These are phyloP conservation scores for Amanita rubescens DNA, from an alignment of 768 basidiomycete species.

Conservation along the genomic window DNA sequence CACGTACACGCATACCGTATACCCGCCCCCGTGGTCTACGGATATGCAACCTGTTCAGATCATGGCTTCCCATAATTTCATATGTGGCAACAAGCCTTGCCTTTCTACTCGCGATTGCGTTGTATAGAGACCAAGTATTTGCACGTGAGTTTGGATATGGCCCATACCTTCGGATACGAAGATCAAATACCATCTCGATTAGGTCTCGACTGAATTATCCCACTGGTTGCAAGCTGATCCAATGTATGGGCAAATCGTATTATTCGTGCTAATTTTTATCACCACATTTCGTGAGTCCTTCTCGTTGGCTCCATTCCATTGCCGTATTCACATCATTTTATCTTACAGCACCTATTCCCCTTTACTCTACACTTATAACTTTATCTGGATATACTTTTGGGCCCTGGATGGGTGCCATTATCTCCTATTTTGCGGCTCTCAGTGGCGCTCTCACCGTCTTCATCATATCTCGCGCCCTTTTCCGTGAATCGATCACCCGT, in stretches of 20 bases:
- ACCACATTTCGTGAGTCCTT: conserved; percentile 76
- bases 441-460: conserved; percentile 82
- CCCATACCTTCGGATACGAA: not conserved
- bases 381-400: conserved; percentile 90
- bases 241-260: conserved; percentile 66
- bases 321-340: not conserved
- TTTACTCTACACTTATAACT: conserved; percentile 91
- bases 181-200: not conserved
- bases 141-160: conserved; percentile 44
- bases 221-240: conserved; percentile 68
- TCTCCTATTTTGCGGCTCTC: conserved; percentile 85
- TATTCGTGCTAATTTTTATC: conserved; percentile 78
- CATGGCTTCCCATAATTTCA: conserved; percentile 71
- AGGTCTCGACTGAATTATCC: conserved; percentile 76
- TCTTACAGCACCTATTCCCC: conserved; percentile 69
- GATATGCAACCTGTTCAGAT: conserved; percentile 52
- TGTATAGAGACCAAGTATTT: conserved; percentile 81
- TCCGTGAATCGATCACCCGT: conserved; percentile 62
- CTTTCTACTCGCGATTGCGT: conserved; percentile 74
- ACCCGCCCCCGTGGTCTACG: conserved; percentile 42
- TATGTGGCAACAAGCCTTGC: conserved; percentile 73
- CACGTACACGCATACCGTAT: conserved; percentile 4
- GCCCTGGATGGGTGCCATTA: conserved; percentile 72
- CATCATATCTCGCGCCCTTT: conserved; percentile 63
- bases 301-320: not conserved